These are phyloP conservation scores for Termitomyces bulborhizus DNA, from an alignment of 768 basidiomycete genomes.

Conservation along the genomic window DNA sequence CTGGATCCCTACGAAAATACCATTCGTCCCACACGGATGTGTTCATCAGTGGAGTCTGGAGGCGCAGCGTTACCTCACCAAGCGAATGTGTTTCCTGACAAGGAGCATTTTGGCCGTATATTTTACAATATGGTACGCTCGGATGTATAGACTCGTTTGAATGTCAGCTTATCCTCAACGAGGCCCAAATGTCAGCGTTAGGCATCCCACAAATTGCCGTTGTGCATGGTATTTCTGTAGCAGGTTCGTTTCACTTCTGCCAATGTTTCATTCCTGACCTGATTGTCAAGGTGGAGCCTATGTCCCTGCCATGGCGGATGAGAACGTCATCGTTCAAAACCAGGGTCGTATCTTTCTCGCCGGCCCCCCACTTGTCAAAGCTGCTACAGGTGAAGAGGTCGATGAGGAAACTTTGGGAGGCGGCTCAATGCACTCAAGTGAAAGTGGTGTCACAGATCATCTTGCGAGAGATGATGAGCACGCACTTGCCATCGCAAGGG, in stretches of 20 bases:
- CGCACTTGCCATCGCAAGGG: conserved; percentile 74
- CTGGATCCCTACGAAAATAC: not conserved
- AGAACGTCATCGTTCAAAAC: conserved; percentile 85
- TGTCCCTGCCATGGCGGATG: conserved; percentile 95
- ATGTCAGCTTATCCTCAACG: conserved; percentile 2
- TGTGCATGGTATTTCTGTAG: conserved; percentile 93
- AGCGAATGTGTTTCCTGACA: conserved; percentile 93
- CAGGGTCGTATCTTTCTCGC: conserved; percentile 94
- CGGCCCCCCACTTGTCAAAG: conserved; percentile 91
- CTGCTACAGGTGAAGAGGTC: conserved; percentile 89
- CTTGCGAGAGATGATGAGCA: conserved; percentile 82
- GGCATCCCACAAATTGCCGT: conserved; percentile 89
- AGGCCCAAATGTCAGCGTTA: conserved; percentile 91
- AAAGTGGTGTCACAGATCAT: conserved; percentile 89
- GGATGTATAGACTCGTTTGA: not conserved
- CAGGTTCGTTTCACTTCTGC: conserved; percentile 37
- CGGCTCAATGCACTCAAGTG: conserved; percentile 85
- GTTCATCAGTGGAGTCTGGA: conserved; percentile 75
- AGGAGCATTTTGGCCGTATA: conserved; percentile 92
- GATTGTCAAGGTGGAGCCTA: conserved; percentile 69
- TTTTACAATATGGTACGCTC: conserved; percentile 89
- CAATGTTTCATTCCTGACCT: not conserved
- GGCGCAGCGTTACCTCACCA: conserved; percentile 91
- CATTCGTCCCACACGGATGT: not conserved
- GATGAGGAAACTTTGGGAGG: conserved; percentile 92